These are phyloP conservation scores for Lupinus albus DNA, from an alignment of 306 rosid species.

Conservation along the genomic window DNA sequence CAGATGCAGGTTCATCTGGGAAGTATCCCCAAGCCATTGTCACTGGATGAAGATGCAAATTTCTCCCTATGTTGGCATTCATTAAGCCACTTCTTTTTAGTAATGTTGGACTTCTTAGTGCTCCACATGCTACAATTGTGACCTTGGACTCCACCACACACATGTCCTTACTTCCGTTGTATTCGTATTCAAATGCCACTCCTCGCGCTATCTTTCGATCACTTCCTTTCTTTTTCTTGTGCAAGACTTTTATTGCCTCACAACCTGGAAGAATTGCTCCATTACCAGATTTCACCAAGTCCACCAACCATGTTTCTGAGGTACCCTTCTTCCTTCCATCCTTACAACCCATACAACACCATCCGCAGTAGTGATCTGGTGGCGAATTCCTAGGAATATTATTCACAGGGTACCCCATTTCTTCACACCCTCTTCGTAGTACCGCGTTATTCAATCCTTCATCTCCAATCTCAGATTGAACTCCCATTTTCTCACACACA, in stretches of 20 bases:
- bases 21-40: slow-evolving; percentile 90
- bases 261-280: slow-evolving; percentile 75
- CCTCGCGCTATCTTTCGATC: slow-evolving; percentile 55
- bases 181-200: slow-evolving; percentile 53
- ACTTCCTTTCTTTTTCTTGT: slow-evolving; percentile 51
- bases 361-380: slow-evolving; percentile 77
- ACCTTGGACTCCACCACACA: slow-evolving; percentile 78
- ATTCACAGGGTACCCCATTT: slow-evolving; percentile 65
- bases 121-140: slow-evolving; percentile 80
- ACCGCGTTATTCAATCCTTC: slow-evolving; percentile 84
- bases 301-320: slow-evolving; percentile 80
- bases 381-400: slow-evolving; percentile 71
- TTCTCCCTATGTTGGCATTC: slow-evolving; percentile 67
- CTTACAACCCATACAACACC: slow-evolving; percentile 84
- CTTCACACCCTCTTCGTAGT: slow-evolving; percentile 73
- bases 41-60: slow-evolving; percentile 87
- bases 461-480: slow-evolving; percentile 58
- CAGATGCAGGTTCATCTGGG: slow-evolving; percentile 50
- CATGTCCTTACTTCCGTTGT: slow-evolving; percentile 52
- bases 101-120: slow-evolving; percentile 67
- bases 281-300: slow-evolving; percentile 71
- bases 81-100: slow-evolving; percentile 68
- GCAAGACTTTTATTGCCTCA: slow-evolving; percentile 58
- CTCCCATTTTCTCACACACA: slow-evolving; percentile 72
- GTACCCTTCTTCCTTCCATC: slow-evolving; percentile 82